A percentile compares a stretch with the other conserved stretches of the same genome.
Conservation (phyloP, 73 alveolate species). For the Paramecium sexaurelia region DNA sequence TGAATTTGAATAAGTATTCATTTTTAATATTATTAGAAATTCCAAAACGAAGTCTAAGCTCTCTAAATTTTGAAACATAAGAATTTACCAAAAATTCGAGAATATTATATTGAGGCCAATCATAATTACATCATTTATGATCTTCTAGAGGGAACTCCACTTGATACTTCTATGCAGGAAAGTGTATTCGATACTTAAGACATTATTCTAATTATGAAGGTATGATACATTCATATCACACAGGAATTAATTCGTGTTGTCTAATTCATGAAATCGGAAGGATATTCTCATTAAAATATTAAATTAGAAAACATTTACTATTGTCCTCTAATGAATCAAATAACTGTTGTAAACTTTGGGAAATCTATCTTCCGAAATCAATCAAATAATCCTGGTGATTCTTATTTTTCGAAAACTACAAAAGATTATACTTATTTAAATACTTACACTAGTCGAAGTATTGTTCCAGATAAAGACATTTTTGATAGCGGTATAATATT, state of each 20-base stretch:
- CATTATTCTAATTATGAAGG: not conserved
- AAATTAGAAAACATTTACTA: constrained; percentile 8
- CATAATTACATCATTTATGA: constrained; percentile 12
- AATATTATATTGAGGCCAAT: not conserved
- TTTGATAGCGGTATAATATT: not conserved
- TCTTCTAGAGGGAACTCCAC: not conserved
- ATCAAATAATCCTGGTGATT: not conserved
- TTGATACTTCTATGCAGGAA: not conserved
- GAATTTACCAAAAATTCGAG: not conserved
- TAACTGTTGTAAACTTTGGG: not conserved
- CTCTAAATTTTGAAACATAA: not conserved
- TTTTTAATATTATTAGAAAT: not conserved
- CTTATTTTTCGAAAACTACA: not conserved
- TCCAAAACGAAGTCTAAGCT: not conserved
- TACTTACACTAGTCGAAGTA: not conserved
- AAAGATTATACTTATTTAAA: not conserved
- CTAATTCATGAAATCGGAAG: not conserved
- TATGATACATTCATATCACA: not conserved
- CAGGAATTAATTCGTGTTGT: not conserved
- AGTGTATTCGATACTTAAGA: not conserved
- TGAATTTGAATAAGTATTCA: not conserved
- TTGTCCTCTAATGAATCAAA: not conserved
- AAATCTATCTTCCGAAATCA: not conserved
- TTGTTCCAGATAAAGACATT: not conserved
- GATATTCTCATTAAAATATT: not conserved